Percentiles rank a stretch among this genome's conserved stretches.
Evolutionary conservation across 192 early-diverging fungal species (phyloP).

Genomic region (Gonapodya prolifera): DNA sequence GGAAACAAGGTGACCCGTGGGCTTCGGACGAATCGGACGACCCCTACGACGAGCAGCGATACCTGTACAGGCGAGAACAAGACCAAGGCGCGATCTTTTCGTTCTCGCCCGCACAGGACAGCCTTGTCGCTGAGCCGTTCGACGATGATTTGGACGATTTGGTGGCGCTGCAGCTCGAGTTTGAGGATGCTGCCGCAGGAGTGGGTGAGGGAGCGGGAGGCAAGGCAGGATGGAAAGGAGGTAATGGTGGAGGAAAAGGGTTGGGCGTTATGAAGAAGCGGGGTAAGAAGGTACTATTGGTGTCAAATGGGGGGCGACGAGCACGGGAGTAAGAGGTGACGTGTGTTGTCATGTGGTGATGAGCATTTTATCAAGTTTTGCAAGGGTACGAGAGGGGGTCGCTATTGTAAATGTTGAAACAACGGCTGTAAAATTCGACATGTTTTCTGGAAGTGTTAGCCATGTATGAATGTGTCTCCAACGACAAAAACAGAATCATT

Average conservation of each 20-base stretch:
- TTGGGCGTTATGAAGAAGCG: neutral
- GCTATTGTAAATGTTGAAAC: too few species aligned
- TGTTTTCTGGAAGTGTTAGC: too few species aligned
- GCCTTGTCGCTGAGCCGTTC: neutral
- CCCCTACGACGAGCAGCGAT: neutral
- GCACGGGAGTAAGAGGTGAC: neutral
- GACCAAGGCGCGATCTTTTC: neutral
- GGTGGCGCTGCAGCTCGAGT: neutral
- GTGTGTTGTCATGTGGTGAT: too few species aligned
- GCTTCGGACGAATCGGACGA: neutral
- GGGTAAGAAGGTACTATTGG: neutral
- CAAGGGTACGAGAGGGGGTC: too few species aligned
- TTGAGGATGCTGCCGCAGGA: neutral
- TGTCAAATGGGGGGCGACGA: neutral
- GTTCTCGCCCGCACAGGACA: neutral
- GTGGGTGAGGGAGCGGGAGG: neutral
- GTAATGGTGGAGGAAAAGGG: neutral
- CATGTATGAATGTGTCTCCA: too few species aligned
- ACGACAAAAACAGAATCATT: too few species aligned
- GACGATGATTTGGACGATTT: neutral
- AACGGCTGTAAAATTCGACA: too few species aligned
- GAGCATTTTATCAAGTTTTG: too few species aligned
- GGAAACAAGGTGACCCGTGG: neutral
- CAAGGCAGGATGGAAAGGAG: neutral
- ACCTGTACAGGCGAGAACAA: neutral